Evolutionary conservation across 345 rosid species (phyloP), one percentile per base, ranked within the genome.

Genomic region (Hibiscus tridactylites): DNA sequence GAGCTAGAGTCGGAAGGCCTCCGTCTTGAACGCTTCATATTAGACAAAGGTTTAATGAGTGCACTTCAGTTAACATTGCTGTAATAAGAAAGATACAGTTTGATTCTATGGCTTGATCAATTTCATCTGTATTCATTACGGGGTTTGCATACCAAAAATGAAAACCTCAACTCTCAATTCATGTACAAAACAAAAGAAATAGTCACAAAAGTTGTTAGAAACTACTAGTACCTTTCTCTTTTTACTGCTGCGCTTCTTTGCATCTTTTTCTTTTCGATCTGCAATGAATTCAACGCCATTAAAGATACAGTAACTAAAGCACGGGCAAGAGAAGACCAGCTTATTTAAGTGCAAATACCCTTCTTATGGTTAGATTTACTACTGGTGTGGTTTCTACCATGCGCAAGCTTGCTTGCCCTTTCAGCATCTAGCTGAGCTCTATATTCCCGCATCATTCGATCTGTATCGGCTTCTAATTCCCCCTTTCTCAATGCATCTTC

Each of bases 351-450:
- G 49, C 16, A 59, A 78, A 57, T 66, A 89, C 98, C 97, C 73
- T 80, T 92, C 67, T 81, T 83, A 54, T 33, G 77, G 68, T 37
- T 79, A 19, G 91, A 87, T 74, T 88, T 95, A 68, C 86, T 74
- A 64, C 87, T 74, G 52, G 92, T 87, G 60, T 87, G 87, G 80
- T 95, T 95, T 83, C 92, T 84, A 61, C 99, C 99, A 16, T 89
- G 90, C n/a, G 97, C 84, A 73, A 95, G 98, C 84, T 92, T 95
- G 79, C 29, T 77, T 19, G 99, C 85, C 83, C 99, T 88, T 81
- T 95, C 99, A 73, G 97, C 99, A 85, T 92, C 97, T 47, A 95
- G 80, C 82, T 92, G 98, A 61, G 99, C 97, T 82, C 99, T 86
- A 82, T 96, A 96, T 79, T 92, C 97, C 35, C 88, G 83, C 99